A percentile compares a stretch with the other conserved stretches of the same genome.
Evolutionary conservation across 2,329 filamentous ascomycete species (phyloP).

Genomic region (Calonectria multiphialidica): DNA sequence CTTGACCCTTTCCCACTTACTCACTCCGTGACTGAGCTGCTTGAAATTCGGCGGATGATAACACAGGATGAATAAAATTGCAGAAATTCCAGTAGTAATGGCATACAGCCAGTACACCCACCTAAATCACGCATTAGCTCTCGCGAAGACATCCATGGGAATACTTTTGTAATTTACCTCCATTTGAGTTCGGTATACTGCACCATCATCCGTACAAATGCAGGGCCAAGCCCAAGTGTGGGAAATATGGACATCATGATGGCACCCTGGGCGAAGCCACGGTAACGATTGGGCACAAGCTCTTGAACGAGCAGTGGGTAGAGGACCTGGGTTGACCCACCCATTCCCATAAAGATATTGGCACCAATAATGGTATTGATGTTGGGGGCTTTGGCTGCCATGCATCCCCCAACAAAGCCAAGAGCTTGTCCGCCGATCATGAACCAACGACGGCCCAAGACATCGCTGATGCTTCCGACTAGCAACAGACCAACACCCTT

Average conservation of each 20-base stretch:
- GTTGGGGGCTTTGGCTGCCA: not conserved
- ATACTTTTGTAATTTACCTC: not conserved
- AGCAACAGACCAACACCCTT: not conserved
- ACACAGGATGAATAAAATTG: not conserved
- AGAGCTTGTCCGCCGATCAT: not conserved
- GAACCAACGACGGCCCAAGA: not conserved
- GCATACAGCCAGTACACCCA: not conserved
- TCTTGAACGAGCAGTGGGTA: not conserved
- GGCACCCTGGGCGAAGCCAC: not conserved
- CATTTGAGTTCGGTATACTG: not conserved
- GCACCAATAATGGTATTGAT: not conserved
- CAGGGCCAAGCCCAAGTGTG: not conserved
- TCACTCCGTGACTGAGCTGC: not conserved
- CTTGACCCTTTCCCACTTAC: not conserved
- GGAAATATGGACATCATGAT: not conserved
- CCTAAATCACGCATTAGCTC: not conserved
- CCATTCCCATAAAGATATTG: not conserved
- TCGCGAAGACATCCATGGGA: not conserved
- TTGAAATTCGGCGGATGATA: not conserved
- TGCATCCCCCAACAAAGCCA: not conserved
- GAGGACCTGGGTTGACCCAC: not conserved
- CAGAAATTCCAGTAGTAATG: not conserved
- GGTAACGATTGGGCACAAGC: conserved; percentile 8
- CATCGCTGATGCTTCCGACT: not conserved
- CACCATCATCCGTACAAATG: not conserved